Evolutionary conservation across 2,329 filamentous ascomycete genomes (phyloP).

Genomic region (Rasamsonia emersonii): DNA sequence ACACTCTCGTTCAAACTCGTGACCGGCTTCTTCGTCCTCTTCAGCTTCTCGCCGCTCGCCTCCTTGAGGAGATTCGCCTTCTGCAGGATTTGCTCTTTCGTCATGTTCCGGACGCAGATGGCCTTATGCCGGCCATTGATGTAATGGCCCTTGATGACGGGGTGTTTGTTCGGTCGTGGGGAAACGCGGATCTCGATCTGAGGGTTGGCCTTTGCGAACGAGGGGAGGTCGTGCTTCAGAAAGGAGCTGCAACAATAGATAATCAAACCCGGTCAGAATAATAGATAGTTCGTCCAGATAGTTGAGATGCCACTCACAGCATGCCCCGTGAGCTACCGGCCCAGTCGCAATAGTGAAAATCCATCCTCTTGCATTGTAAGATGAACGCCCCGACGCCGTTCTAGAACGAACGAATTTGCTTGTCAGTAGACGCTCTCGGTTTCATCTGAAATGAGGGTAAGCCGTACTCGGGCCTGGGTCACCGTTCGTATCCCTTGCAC

Average conservation of each 20-base stretch:
- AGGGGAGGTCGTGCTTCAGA: constrained; percentile 64
- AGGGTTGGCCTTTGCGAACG: constrained; percentile 74
- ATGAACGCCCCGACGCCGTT: constrained; percentile 97
- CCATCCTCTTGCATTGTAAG: constrained; percentile 89
- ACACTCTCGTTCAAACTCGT: constrained; percentile 56
- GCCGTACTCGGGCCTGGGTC: constrained; percentile 47
- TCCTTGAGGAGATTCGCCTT: constrained; percentile 53
- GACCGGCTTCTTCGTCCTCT: constrained; percentile 50
- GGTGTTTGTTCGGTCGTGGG: constrained; percentile 81
- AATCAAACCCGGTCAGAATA: neutral
- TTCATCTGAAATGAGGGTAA: too few relatives aligned
- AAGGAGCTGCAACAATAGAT: constrained; percentile 52
- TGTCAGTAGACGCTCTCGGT: constrained; percentile 5
- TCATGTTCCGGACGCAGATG: constrained; percentile 81
- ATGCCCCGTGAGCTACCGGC: constrained; percentile 88
- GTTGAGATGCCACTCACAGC: constrained; percentile 55
- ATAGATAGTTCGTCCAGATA: constrained; percentile 4
- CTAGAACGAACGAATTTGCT: constrained; percentile 40
- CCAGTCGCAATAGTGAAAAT: constrained; percentile 97
- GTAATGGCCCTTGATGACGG: constrained; percentile 80
- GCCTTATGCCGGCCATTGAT: constrained; percentile 83
- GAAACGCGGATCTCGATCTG: constrained; percentile 87
- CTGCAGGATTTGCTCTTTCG: constrained; percentile 67
- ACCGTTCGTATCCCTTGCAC: constrained; percentile 44
- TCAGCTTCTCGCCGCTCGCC: constrained; percentile 41